Percentiles rank a stretch among this genome's conserved stretches.
These are phyloP conservation scores for Solanum lignicaule DNA, from an alignment of 257 asterid species.

Conservation along the genomic window DNA sequence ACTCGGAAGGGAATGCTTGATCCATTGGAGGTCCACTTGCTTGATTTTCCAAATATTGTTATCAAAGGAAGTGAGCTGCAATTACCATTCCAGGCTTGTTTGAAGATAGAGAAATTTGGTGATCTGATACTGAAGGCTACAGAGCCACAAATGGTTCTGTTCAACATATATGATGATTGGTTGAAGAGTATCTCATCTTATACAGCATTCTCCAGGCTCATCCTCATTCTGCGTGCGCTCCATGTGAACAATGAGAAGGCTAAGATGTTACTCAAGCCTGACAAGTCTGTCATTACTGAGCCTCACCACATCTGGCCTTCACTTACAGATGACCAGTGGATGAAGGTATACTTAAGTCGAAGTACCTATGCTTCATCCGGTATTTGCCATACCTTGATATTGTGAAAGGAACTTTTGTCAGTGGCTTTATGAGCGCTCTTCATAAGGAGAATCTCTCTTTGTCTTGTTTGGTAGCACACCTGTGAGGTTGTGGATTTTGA, in stretches of 20 bases:
- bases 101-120: conserved; percentile 97
- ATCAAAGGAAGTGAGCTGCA: conserved; percentile 99
- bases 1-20: conserved; percentile 99
- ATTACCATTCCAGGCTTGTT: conserved; percentile 99
- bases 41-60: conserved; percentile 94
- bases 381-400: neutral
- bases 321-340: conserved; percentile 89
- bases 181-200: conserved; percentile 88
- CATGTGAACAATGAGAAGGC: conserved; percentile 96
- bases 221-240: conserved; percentile 84
- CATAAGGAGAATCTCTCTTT: neutral
- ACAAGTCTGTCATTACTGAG: conserved; percentile 85
- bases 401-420: neutral
- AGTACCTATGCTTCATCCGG: neutral
- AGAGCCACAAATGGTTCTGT: conserved; percentile 97
- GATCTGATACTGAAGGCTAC: conserved; percentile 96
- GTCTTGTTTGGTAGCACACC: neutral
- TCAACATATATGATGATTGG: conserved; percentile 98
- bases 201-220: conserved; percentile 95
- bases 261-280: conserved; percentile 97
- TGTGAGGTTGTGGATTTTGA: neutral
- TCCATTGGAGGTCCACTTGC: conserved; percentile 96
- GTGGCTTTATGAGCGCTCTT: neutral
- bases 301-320: conserved; percentile 99
- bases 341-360: conserved; percentile 49